Conservation (phyloP, 1,284 basidiomycete genomes). For the Sanguinoderma infundibulare region DNA sequence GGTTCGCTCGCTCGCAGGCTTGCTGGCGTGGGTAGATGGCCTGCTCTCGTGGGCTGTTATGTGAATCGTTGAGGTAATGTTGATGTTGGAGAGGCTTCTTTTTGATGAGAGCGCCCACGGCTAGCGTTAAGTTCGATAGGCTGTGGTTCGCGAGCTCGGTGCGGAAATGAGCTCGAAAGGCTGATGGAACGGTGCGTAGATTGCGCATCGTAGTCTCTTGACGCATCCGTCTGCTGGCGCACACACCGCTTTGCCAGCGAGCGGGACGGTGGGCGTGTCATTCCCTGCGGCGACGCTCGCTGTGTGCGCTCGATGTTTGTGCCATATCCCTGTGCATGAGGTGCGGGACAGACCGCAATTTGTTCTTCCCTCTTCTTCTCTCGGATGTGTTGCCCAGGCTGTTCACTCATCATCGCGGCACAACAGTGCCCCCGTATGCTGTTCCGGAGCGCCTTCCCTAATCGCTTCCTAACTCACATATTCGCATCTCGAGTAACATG, state of each 20-base stretch:
- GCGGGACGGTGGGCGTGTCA: not conserved
- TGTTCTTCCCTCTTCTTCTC: not conserved
- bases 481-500: not conserved
- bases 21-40: not conserved
- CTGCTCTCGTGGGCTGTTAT: not conserved
- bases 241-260: not conserved
- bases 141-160: not conserved
- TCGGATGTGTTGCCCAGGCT: not conserved
- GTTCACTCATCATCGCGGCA: not conserved
- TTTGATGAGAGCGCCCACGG: slow-evolving; percentile 2
- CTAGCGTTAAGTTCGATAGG: not conserved
- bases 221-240: not conserved
- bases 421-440: not conserved
- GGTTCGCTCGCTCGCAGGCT: not conserved
- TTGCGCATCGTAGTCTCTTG: not conserved
- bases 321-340: not conserved
- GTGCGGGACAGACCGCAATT: not conserved
- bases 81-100: slow-evolving; percentile 3
- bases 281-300: not conserved
- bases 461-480: not conserved
- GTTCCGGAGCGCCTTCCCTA: not conserved
- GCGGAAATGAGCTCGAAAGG: not conserved
- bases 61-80: not conserved
- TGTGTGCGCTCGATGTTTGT: not conserved
- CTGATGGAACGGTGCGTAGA: not conserved